These are phyloP conservation scores for Eucalyptus virginea DNA, from an alignment of 345 rosid species.

Conservation along the genomic window DNA sequence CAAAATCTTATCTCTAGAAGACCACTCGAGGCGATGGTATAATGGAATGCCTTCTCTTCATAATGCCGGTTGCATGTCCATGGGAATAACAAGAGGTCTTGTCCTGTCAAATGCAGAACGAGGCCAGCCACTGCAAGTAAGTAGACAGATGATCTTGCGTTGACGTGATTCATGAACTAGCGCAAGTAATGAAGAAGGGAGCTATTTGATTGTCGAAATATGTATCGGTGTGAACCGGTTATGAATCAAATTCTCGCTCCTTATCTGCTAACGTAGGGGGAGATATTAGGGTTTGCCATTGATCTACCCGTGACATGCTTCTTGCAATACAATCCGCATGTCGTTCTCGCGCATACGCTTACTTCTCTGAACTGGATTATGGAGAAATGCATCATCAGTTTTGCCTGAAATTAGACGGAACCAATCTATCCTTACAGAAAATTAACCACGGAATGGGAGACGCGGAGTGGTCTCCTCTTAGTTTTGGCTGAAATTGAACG, in stretches of 20 bases:
- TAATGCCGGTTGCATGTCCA: too few species aligned
- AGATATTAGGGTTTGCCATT: not conserved
- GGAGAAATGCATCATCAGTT: not conserved
- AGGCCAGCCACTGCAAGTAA: too few species aligned
- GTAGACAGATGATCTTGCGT: too few species aligned
- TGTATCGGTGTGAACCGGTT: not conserved
- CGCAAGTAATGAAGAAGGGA: too few species aligned
- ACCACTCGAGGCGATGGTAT: too few species aligned
- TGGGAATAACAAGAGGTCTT: too few species aligned
- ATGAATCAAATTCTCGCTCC: not conserved
- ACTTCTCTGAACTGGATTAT: not conserved
- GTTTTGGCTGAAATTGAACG: not conserved
- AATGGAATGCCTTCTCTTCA: too few species aligned
- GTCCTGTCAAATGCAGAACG: too few species aligned
- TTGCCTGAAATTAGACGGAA: not conserved
- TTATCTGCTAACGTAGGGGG: not conserved
- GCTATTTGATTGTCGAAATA: too few species aligned
- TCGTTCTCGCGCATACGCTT: not conserved
- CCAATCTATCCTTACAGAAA: not conserved
- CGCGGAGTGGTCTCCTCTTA: not conserved
- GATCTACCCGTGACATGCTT: not conserved
- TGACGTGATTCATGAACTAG: too few species aligned
- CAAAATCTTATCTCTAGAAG: too few species aligned
- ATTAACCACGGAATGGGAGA: not conserved
- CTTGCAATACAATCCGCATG: not conserved